These are phyloP conservation scores for Chrysanthemum seticuspe DNA, from an alignment of 129 eudicot species.

Conservation along the genomic window DNA sequence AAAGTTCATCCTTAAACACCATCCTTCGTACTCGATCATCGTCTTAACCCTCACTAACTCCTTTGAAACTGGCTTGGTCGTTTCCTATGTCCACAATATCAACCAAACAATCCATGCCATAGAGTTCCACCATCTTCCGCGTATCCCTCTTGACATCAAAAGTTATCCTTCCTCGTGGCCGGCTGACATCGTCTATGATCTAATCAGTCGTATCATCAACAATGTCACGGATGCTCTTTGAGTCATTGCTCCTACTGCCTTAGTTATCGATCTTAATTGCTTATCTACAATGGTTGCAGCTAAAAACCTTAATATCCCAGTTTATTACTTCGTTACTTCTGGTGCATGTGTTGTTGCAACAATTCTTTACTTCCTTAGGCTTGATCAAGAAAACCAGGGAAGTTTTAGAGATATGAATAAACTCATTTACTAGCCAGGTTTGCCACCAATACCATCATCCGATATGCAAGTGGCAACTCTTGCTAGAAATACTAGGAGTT, in stretches of 20 bases:
- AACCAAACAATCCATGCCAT: conserved; percentile 47
- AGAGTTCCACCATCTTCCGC: conserved; percentile 49
- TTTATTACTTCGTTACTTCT: conserved; percentile 44
- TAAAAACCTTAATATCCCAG: conserved; percentile 21
- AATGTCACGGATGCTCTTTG: conserved; percentile 30
- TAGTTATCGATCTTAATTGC: conserved; percentile 49
- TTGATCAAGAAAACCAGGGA: conserved; percentile 13
- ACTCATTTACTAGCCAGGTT: conserved; percentile 29
- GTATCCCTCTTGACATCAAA: conserved; percentile 24
- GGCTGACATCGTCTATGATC: conserved; percentile 18
- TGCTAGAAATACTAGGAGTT: conserved; percentile 14
- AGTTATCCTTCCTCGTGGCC: conserved; percentile 20
- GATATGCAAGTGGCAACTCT: conserved; percentile 27
- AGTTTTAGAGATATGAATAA: conserved; percentile 33
- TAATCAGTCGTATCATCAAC: conserved; percentile 25
- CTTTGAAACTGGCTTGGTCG: conserved; percentile 37
- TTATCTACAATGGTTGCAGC: conserved; percentile 18
- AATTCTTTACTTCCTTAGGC: conserved; percentile 26
- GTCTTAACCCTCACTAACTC: conserved; percentile 31
- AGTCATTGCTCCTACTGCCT: conserved; percentile 19
- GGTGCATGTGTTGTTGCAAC: conserved; percentile 27
- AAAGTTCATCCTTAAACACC: conserved; percentile 35
- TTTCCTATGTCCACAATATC: conserved; percentile 41
- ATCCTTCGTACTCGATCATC: conserved; percentile 33
- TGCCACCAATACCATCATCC: conserved; percentile 36